Percentiles rank a stretch among this genome's conserved stretches.
These are phyloP conservation scores for Penicillium psychrosexuale DNA, from an alignment of 2,329 filamentous ascomycete genomes.

Conservation along the genomic window DNA sequence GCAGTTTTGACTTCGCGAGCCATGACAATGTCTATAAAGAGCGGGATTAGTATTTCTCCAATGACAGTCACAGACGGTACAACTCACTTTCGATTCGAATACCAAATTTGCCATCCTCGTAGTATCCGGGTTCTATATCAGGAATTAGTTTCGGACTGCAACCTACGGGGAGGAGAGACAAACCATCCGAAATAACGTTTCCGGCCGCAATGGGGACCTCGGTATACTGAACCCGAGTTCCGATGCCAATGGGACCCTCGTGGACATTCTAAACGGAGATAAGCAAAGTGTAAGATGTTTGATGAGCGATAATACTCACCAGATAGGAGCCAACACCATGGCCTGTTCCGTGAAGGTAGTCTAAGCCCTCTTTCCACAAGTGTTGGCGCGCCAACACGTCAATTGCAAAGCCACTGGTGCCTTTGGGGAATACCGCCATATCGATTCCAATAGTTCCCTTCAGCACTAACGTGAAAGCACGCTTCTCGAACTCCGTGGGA, in stretches of 20 bases:
- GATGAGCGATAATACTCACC: conserved; percentile 23
- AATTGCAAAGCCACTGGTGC: conserved; percentile 87
- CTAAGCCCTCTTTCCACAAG: conserved; percentile 87
- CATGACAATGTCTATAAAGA: conserved; percentile 68
- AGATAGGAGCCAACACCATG: conserved; percentile 93
- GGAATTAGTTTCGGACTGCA: conserved; percentile 1
- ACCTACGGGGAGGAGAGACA: conserved; percentile 1
- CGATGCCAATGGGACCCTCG: conserved; percentile 94
- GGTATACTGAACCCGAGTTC: conserved; percentile 83
- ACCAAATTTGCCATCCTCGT: conserved; percentile 91
- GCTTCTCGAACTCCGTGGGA: conserved; percentile 77
- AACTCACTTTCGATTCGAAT: conserved; percentile 81
- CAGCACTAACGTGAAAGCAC: conserved; percentile 88
- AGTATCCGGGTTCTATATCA: conserved; percentile 78
- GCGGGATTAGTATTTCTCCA: conserved; percentile 8
- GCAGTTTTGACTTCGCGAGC: conserved; percentile 84
- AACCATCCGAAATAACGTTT: conserved; percentile 83
- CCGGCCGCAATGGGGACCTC: conserved; percentile 87
- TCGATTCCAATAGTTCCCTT: conserved; percentile 93
- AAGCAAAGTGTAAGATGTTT: conserved; percentile 7
- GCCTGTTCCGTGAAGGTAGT: conserved; percentile 94
- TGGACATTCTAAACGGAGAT: conserved; percentile 69
- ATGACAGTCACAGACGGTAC: not conserved
- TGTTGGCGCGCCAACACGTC: conserved; percentile 86
- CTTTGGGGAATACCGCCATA: conserved; percentile 84